Evolutionary conservation across 805 yeast species (phyloP).

Genomic region (Wickerhamomyces chaumierensis): DNA sequence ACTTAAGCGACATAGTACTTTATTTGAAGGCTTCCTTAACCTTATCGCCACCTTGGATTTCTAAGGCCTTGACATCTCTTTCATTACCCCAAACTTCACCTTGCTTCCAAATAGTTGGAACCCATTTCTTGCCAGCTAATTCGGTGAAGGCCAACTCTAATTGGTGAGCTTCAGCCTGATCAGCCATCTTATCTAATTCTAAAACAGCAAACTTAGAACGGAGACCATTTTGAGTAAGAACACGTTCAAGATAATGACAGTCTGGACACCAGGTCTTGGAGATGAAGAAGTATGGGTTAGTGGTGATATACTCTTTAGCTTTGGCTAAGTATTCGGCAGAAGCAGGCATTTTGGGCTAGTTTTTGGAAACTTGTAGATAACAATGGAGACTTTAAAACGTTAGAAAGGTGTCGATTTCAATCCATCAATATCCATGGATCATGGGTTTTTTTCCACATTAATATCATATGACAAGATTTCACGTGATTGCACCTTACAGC

Average conservation of each 20-base stretch:
- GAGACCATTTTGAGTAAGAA: slow-evolving; percentile 45
- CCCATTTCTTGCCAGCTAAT: slow-evolving; percentile 52
- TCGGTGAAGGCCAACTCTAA: slow-evolving; percentile 46
- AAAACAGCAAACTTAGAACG: slow-evolving; percentile 37
- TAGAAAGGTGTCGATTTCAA: too few species aligned
- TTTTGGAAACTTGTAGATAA: too few species aligned
- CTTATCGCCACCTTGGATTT: slow-evolving; percentile 4
- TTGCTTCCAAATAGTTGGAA: slow-evolving; percentile 54
- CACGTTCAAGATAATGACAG: slow-evolving; percentile 48
- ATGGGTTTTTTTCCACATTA: too few species aligned
- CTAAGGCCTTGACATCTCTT: slow-evolving; percentile 26
- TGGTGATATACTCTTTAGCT: slow-evolving; percentile 35
- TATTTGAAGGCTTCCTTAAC: neutral
- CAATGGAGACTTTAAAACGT: too few species aligned
- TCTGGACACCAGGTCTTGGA: slow-evolving; percentile 77
- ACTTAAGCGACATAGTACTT: too few species aligned
- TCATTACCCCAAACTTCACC: slow-evolving; percentile 53
- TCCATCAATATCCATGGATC: too few species aligned
- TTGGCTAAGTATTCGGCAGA: slow-evolving; percentile 1
- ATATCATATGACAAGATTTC: too few species aligned
- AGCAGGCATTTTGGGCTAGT: neutral
- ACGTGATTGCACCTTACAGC: too few species aligned
- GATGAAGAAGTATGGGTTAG: slow-evolving; percentile 41
- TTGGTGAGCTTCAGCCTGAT: slow-evolving; percentile 36
- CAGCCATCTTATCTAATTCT: slow-evolving; percentile 45